A percentile compares a stretch with the other conserved stretches of the same genome.
These are phyloP conservation scores for Coccinonectria pachysandricola DNA, from an alignment of 2,329 filamentous ascomycete genomes.

Conservation along the genomic window DNA sequence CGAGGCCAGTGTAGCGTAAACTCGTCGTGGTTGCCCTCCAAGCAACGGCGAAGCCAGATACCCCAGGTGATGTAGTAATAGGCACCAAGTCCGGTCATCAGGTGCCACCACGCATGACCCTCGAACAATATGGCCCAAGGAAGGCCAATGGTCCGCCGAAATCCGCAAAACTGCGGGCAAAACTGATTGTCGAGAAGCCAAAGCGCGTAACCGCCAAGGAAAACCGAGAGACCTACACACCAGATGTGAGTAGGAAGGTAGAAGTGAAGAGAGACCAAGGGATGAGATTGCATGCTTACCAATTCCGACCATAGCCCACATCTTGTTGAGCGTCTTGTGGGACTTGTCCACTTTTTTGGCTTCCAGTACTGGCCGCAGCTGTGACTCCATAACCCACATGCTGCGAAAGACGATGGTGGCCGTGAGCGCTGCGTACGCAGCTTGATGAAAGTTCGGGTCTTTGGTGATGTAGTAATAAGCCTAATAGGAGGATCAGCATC, in stretches of 20 bases:
- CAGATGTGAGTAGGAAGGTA: too few relatives aligned
- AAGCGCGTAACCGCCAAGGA: conserved; percentile 42
- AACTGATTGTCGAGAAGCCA: conserved; percentile 48
- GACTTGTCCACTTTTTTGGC: conserved; percentile 41
- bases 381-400: conserved; percentile 60
- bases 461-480: conserved; percentile 66
- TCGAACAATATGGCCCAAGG: conserved; percentile 47
- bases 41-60: conserved; percentile 67
- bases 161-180: conserved; percentile 35
- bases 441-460: conserved; percentile 75
- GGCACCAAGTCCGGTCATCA: conserved; percentile 47
- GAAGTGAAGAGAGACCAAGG: conserved; percentile 36
- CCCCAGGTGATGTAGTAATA: conserved; percentile 82
- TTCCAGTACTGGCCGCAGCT: conserved; percentile 35
- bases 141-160: conserved; percentile 36
- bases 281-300: conserved; percentile 69
- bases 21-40: conserved; percentile 63
- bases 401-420: conserved; percentile 59
- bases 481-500: conserved; percentile 20
- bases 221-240: background rate
- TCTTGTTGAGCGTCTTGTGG: conserved; percentile 38
- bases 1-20: conserved; percentile 62
- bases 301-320: conserved; percentile 65
- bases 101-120: conserved; percentile 55
- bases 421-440: conserved; percentile 65